Base-by-base conservation (phyloP, 148 eudicot genomes). In the Cornus suecica region DNA sequence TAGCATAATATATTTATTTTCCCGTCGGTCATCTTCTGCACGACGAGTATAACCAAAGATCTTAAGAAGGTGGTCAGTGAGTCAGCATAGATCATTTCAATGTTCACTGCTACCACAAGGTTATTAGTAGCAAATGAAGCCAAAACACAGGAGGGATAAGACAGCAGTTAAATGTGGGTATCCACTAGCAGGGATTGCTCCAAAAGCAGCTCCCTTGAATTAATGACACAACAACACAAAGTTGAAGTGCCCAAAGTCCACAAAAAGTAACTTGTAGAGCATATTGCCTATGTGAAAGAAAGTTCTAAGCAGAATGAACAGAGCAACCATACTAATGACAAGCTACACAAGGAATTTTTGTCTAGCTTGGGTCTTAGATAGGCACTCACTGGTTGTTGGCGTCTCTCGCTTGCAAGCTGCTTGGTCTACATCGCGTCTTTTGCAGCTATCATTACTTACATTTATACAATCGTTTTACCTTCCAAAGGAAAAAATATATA, bases 211-310 rank as follows among this genome's bases (percentile, higher is more conserved):
- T 22, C 65, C 70, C 27, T n/a, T 29, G 62, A 27, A 14, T 28
- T 20, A 65, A 42, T 45, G 25, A 42, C 76, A 37, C 30, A 65
- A 73, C 16, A 63, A 8, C 13, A 24, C 16, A 42, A 54, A 28
- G 64, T 52, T 74, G 70, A 64, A 64, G 60, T 0, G 3, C 76
- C 25, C 65, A 78, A 25, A 65, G 65, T 70, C 63, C n/a, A 60
- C 25, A 31, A 16, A 41, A 22, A 4, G 76, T 37, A 37, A 32
- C 32, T 63, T 41, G 60, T 37, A 37, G 8, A 42, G 68, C 54
- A 73, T 34, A 63, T 18, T 37, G 68, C 23, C 26, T 23, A 1
- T 25, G 15, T 22, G 8, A 18, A 73, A 28, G 34, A 62, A 73
- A 62, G 24, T 37, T 73, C 24, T 6, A 42, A 37, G 56, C 62